Evolutionary conservation across 1,284 basidiomycete genomes (phyloP), one percentile per base, ranked within the genome.

Genomic region (Papiliotrema terrestris): DNA sequence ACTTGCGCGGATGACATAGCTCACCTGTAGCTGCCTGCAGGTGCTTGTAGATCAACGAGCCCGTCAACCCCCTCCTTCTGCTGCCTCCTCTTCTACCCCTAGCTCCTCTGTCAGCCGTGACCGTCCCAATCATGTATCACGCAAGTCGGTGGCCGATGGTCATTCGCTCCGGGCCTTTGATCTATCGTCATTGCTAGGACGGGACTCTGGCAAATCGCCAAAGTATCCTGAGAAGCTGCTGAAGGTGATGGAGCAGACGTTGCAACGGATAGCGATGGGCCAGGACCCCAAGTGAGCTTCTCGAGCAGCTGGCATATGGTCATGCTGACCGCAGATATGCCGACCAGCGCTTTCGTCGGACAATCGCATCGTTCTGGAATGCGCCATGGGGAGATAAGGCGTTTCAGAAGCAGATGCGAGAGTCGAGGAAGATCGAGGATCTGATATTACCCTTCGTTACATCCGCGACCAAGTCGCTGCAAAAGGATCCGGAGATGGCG

Each of bases 401-500:
- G 32, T 94, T 94, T 78, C 85, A 88, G 59, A 83, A 84, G 42
- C 89, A 93, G 68, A 87, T 98, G 83, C 91, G 92, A 73, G 93
- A 97, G 74, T 94, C 92, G 68, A 83, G 96, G 46, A 96, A 95
- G 79, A 89, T 98, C 51, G 96, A 99, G 76, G 93, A 97, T 62
- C 85, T 98, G 56, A 95, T 99, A 59, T 82, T 98, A 50, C 88
- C 89, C 81, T 98, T 97, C 68, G 93, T 94, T 15, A 90, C 93
- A 2, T 86, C 91, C 44, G 89, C 92, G 3, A 91, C 89, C 1
- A 82, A 83, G 22, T 84, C 89, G 6, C 80, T 95, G 54, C 87
- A 86, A 81, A 95, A 96, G 76, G 74, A 76, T 29, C 62, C 81
- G 82, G 26, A 80, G 86, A n/a, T 83, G 9, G 85, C 82, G 19